These are phyloP conservation scores for Moesziomyces parantarcticus DNA, from an alignment of 1,284 basidiomycete species.

Conservation along the genomic window DNA sequence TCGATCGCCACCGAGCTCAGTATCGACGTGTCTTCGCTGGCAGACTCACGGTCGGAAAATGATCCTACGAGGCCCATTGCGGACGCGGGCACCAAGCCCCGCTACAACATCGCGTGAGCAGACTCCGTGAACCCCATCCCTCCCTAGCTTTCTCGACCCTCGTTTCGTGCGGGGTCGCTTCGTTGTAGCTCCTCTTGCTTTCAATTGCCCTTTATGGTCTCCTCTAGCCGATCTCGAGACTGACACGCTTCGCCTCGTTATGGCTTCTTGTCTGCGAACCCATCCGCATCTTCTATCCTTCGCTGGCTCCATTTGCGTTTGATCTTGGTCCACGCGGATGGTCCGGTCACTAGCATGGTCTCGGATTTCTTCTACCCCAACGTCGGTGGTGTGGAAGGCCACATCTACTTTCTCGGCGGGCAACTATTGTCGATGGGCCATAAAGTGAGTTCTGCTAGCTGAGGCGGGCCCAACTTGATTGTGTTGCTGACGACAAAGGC, in stretches of 20 bases:
- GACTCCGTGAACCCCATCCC: slow-evolving; percentile 1
- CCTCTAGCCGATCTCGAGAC: neutral
- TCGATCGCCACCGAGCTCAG: slow-evolving; percentile 21
- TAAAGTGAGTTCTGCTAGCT: slow-evolving; percentile 73
- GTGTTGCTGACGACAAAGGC: neutral
- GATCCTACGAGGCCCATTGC: no score
- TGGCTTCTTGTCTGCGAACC: neutral
- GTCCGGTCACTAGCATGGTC: slow-evolving; percentile 78
- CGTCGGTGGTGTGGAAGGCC: slow-evolving; percentile 95
- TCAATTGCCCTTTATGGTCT: neutral
- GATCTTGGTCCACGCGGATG: neutral
- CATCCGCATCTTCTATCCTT: neutral
- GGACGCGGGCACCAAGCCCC: slow-evolving; percentile 21
- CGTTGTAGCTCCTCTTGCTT: neutral
- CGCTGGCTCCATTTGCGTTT: neutral
- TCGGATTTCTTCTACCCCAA: slow-evolving; percentile 96
- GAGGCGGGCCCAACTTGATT: neutral
- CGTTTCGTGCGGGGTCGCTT: neutral
- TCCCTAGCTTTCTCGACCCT: neutral
- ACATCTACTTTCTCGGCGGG: slow-evolving; percentile 76
- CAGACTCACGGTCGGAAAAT: no score
- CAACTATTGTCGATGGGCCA: slow-evolving; percentile 85
- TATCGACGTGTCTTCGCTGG: slow-evolving; percentile 13
- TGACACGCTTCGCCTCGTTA: neutral
- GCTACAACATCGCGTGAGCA: slow-evolving; percentile 53